These are phyloP conservation scores for Passiflora organensis DNA, from an alignment of 345 rosid species.

Conservation along the genomic window DNA sequence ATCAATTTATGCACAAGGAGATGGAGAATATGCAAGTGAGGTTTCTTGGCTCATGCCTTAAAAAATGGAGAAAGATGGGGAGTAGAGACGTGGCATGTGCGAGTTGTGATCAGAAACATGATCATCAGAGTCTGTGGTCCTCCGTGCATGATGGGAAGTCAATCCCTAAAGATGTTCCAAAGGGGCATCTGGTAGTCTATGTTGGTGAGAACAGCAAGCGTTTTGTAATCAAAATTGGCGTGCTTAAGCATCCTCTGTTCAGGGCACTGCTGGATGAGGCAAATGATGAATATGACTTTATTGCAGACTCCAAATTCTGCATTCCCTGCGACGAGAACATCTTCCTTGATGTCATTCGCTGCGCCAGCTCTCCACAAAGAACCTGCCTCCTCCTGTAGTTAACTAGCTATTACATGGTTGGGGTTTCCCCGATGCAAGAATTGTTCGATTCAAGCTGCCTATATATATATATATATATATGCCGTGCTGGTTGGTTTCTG, in stretches of 20 bases:
- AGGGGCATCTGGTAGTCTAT: slow-evolving; percentile 75
- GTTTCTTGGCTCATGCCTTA: slow-evolving; percentile 37
- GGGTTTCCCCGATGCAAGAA: too few relatives aligned
- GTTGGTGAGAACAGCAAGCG: slow-evolving; percentile 66
- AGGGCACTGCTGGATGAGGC: slow-evolving; percentile 72
- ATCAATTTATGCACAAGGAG: too few relatives aligned
- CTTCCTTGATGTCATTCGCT: slow-evolving; percentile 64
- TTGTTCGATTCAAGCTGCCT: too few relatives aligned
- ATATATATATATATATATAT: too few relatives aligned
- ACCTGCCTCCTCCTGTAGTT: too few relatives aligned
- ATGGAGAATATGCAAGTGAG: slow-evolving; percentile 35
- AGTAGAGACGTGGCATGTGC: slow-evolving; percentile 36
- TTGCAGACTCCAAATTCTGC: slow-evolving; percentile 54
- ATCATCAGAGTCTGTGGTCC: slow-evolving; percentile 41
- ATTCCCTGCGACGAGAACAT: slow-evolving; percentile 73
- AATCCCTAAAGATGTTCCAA: slow-evolving; percentile 80
- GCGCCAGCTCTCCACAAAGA: slow-evolving; percentile 50
- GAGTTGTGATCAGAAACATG: slow-evolving; percentile 37
- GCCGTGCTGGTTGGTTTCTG: too few relatives aligned
- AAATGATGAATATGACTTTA: slow-evolving; percentile 60
- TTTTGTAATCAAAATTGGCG: slow-evolving; percentile 59
- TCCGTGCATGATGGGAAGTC: slow-evolving; percentile 34
- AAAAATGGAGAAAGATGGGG: slow-evolving; percentile 52
- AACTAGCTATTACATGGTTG: too few relatives aligned
- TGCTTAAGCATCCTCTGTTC: slow-evolving; percentile 75